Evolutionary conservation across 176 grass and related monocot species (phyloP).

Genomic region (Cocos nucifera): DNA sequence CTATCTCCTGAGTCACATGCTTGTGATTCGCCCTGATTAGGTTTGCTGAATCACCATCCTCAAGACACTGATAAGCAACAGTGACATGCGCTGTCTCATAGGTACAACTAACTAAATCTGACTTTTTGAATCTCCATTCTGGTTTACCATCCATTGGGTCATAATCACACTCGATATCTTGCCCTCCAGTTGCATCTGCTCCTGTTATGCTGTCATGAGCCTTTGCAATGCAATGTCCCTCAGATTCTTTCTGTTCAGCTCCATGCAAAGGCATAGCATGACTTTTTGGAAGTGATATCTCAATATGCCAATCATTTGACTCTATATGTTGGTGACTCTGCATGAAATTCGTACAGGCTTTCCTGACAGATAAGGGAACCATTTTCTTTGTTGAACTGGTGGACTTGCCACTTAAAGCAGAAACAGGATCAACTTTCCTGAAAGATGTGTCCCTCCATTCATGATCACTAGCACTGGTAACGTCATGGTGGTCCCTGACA

Average conservation of each 20-base stretch:
- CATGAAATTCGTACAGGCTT: constrained; percentile 34
- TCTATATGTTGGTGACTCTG: constrained; percentile 39
- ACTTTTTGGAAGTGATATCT: constrained; percentile 80
- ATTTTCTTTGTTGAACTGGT: constrained; percentile 50
- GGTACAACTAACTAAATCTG: constrained; percentile 69
- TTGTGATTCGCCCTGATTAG: constrained; percentile 6
- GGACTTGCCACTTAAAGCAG: constrained; percentile 53
- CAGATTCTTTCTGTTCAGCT: constrained; percentile 25
- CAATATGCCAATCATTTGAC: constrained; percentile 62
- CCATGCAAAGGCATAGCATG: constrained; percentile 26
- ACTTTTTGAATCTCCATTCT: constrained; percentile 24
- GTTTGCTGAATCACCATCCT: constrained; percentile 37
- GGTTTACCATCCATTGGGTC: constrained; percentile 48
- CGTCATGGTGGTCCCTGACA: constrained; percentile 48
- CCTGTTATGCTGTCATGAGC: constrained; percentile 35
- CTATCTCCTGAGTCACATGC: not conserved
- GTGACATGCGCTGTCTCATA: constrained; percentile 68
- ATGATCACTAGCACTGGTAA: constrained; percentile 52
- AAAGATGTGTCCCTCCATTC: constrained; percentile 64
- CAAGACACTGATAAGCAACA: constrained; percentile 26
- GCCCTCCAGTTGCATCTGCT: constrained; percentile 20
- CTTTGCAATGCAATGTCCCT: constrained; percentile 25
- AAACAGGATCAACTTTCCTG: constrained; percentile 48
- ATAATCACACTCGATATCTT: constrained; percentile 41
- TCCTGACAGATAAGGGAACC: constrained; percentile 64